Evolutionary conservation across 352 stramenopile species (phyloP), one percentile per base, ranked within the genome.

Genomic region (Salisapilia sapeloensis): DNA sequence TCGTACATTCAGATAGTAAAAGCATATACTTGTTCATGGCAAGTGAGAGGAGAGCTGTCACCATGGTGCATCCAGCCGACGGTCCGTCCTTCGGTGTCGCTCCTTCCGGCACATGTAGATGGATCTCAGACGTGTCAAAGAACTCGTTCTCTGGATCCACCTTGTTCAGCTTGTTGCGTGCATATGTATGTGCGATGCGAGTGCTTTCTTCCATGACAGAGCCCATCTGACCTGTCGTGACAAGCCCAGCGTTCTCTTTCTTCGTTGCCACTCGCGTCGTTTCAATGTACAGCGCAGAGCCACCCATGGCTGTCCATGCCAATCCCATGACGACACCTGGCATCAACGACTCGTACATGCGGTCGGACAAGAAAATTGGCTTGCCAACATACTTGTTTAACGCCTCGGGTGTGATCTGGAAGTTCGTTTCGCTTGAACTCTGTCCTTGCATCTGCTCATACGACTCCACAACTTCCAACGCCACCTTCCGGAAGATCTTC

Each of bases 191-290:
- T 4, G 94, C 93, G 34, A 99, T 98, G 49, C 95, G 90, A 7
- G 92, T 94, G 41, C 83, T 97, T 53, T 99, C 95, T 49, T 97
- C 87, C 95, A 99, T 99, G 7, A 99, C 94, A 37, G 93, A 93
- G 22, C 93, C 93, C 46, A 99, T 84, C 48, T 98, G 93, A 8
- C 95, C 95, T 1, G 94, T 99, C 9, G 44, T 83, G 19, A 82
- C 50, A n/a, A 91, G 38, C 16, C 61, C 63, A 4, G 59, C 64
- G 33, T 55, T 55, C 6, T 79, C 60, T 17, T 48, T 50, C 52
- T 90, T 85, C 19, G 62, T 67, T 42, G 69, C 35, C 29, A 90
- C 60, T 30, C 62, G 56, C 0, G 62, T 86, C 5, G 74, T 90
- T 64, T 99, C 96, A 53, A 99, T 97, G 56, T 99, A 99, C n/a